Percentiles rank a stretch among this genome's conserved stretches.
Evolutionary conservation across 495 filamentous ascomycete species (phyloP).

Genomic region (Xylaria palmicola): DNA sequence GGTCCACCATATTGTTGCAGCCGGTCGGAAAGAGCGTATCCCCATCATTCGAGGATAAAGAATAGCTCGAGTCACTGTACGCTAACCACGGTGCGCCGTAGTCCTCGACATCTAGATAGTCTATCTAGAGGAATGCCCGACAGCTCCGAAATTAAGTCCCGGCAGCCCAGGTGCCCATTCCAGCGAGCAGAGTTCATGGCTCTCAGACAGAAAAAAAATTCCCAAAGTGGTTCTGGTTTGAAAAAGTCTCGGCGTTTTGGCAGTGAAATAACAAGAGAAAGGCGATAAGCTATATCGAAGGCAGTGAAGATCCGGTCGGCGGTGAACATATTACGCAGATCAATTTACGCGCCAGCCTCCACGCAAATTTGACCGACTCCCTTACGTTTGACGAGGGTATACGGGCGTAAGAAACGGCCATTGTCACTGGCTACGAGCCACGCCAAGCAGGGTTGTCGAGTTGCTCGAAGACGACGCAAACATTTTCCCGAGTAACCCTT

Average conservation of each 20-base stretch:
- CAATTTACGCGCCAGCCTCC: not conserved
- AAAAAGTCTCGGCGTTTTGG: not conserved
- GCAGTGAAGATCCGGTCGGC: not conserved
- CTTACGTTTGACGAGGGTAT: no score
- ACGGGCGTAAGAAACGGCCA: no score
- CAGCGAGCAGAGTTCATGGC: conserved; percentile 20
- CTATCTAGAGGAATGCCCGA: conserved; percentile 7
- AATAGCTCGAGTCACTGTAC: not conserved
- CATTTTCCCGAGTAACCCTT: no score
- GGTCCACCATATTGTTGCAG: not conserved
- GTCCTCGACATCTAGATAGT: conserved; percentile 7
- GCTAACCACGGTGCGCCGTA: conserved; percentile 13
- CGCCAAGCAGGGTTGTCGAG: no score
- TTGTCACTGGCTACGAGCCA: no score
- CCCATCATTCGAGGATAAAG: not conserved
- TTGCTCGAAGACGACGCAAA: no score
- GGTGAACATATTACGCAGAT: not conserved
- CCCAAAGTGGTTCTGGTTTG: no score
- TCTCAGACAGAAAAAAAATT: no score
- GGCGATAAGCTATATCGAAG: not conserved
- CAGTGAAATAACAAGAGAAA: not conserved
- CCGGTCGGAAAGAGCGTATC: not conserved
- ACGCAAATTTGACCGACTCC: not conserved
- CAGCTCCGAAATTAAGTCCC: conserved; percentile 5
- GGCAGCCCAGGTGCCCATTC: conserved; percentile 18